Evolutionary conservation across 495 filamentous ascomycete genomes (phyloP).

Genomic region (Cladorrhinum samala): DNA sequence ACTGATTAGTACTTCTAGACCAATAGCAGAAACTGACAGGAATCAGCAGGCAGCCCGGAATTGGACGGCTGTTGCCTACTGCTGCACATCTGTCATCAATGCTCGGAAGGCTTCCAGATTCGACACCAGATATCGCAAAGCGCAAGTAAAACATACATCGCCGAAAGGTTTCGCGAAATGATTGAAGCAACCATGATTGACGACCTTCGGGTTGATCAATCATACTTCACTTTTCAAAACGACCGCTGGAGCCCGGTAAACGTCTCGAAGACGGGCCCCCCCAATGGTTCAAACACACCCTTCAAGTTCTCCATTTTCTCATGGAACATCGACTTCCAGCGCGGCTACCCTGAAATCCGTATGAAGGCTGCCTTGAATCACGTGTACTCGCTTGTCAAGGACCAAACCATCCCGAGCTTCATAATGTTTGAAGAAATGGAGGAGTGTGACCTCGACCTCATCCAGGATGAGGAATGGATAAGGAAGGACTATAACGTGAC

Average conservation of each 20-base stretch:
- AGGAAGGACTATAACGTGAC: slow-evolving; percentile 41
- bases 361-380: slow-evolving; percentile 41
- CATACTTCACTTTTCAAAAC: slow-evolving; percentile 6
- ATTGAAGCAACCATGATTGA: neutral
- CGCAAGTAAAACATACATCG: too few species aligned
- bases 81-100: too few species aligned
- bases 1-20: too few species aligned
- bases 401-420: slow-evolving; percentile 22
- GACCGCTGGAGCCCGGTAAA: neutral
- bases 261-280: neutral
- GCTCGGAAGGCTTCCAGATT: too few species aligned
- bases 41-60: too few species aligned
- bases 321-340: slow-evolving; percentile 52
- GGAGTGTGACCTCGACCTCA: slow-evolving; percentile 32
- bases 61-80: too few species aligned
- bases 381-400: slow-evolving; percentile 21
- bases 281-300: neutral
- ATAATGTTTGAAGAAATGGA: slow-evolving; percentile 51
- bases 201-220: neutral
- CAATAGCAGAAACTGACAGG: too few species aligned
- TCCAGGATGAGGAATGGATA: slow-evolving; percentile 39
- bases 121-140: too few species aligned
- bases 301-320: slow-evolving; percentile 15
- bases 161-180: too few species aligned
- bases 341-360: slow-evolving; percentile 27